These are phyloP conservation scores for Endotrypanum monterogeii DNA, from an alignment of 208 protist species.

Conservation along the genomic window DNA sequence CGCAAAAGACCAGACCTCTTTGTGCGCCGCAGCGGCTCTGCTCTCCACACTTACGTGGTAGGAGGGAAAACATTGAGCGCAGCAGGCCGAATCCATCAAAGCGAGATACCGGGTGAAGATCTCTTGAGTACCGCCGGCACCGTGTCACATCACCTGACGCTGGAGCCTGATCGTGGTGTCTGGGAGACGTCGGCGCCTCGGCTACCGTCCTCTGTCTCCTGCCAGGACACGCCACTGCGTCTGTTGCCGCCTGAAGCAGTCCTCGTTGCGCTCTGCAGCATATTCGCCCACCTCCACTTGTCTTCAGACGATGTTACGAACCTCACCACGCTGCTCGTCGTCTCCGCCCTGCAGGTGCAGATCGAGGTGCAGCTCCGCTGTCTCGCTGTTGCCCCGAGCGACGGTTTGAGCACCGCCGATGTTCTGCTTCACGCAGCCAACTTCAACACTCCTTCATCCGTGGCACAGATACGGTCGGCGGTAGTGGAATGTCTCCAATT, in stretches of 20 bases:
- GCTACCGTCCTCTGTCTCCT: background rate
- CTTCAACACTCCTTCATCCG: background rate
- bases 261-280: slow-evolving; percentile 25
- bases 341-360: slow-evolving; percentile 49
- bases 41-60: background rate
- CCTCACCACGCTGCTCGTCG: slow-evolving; percentile 36
- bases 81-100: background rate
- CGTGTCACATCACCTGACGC: background rate
- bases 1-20: no score
- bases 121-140: background rate
- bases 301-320: slow-evolving; percentile 33
- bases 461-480: slow-evolving; percentile 8
- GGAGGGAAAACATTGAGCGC: background rate
- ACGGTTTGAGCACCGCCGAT: no score
- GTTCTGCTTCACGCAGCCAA: background rate
- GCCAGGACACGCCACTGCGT: slow-evolving; percentile 10
- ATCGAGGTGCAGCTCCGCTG: slow-evolving; percentile 14
- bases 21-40: slow-evolving; percentile 1
- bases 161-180: background rate
- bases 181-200: background rate
- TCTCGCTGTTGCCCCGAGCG: background rate
- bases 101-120: background rate
- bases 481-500: slow-evolving; percentile 13
- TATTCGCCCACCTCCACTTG: slow-evolving; percentile 56
- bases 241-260: slow-evolving; percentile 20